phyloP scores from a whole-genome alignment of 164 flowering plant species.

The Chimonanthus praecox region DNA sequence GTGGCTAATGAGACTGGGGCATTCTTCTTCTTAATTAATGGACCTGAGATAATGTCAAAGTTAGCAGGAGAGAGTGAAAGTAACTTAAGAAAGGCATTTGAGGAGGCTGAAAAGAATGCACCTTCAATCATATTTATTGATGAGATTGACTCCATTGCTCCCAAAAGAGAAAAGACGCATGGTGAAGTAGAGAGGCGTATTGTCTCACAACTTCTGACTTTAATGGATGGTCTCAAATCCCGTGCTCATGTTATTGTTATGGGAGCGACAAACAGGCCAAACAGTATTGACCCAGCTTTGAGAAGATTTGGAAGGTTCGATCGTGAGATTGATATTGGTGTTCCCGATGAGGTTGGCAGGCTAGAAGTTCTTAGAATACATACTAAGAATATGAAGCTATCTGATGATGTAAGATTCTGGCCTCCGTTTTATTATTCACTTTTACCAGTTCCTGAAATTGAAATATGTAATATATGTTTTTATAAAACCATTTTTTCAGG shows the following conservation, averaged over 20 bases:
- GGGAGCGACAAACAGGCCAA: slow-evolving; percentile 67
- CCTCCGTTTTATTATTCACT: background rate
- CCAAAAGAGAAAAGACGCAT: slow-evolving; percentile 68
- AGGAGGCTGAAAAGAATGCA: slow-evolving; percentile 71
- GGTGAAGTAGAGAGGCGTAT: slow-evolving; percentile 80
- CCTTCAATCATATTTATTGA: slow-evolving; percentile 68
- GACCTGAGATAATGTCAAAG: slow-evolving; percentile 34
- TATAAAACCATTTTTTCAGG: slow-evolving; percentile 26
- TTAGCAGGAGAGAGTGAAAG: slow-evolving; percentile 32
- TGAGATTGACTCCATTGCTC: slow-evolving; percentile 68
- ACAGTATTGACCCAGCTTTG: slow-evolving; percentile 63
- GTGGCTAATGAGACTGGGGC: slow-evolving; percentile 35
- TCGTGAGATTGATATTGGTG: slow-evolving; percentile 65
- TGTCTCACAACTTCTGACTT: slow-evolving; percentile 57
- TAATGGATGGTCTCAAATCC: slow-evolving; percentile 66
- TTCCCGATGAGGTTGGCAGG: slow-evolving; percentile 67
- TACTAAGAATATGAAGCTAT: slow-evolving; percentile 68
- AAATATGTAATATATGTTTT: background rate
- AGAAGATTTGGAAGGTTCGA: slow-evolving; percentile 75
- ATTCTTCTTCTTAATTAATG: slow-evolving; percentile 31
- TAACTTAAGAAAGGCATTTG: slow-evolving; percentile 48
- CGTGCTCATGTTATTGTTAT: slow-evolving; percentile 67
- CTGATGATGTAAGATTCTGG: slow-evolving; percentile 43
- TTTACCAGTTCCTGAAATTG: background rate
- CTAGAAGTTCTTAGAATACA: slow-evolving; percentile 62